Base-by-base conservation (phyloP, 805 yeast genomes). In the Starmera pachycereana region DNA sequence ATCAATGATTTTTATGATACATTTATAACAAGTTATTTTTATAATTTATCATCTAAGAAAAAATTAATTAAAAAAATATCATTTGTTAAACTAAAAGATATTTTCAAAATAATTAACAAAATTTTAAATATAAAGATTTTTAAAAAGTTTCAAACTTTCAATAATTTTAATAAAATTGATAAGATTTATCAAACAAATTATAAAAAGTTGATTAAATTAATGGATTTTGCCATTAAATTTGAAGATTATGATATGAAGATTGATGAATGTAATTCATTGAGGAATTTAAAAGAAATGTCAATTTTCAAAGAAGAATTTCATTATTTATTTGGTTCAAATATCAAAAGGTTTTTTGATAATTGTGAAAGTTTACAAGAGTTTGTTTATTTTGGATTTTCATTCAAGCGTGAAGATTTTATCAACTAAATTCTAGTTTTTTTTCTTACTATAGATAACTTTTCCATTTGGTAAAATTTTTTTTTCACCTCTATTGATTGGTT, bases 391-490 rank as follows among this genome's bases (percentile, higher is more conserved):
- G 37, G 39, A 4, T 40, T 27, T 18, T 33, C 42, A 12, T 40
- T 40, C 14, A 12, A 16, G 9, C 29, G 32, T 35, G 35, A 33
- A 13, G 35, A n/a, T 31, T 9, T n/a, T 31, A 13, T 33, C 18
- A 6, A 33, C 9, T 16, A 16, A 22, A 18, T 8, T 12, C 13
- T 4, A 12, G 12, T 14, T 28, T 22, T 41, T 47, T 40, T 52
- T 53, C 40, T 48, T 50, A 30, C 57, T 44, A 39, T 61, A 59
- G 4, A 74, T 65, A 10, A 74, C 73, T 52, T 77, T 77, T 1
- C 85, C 85, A 50, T 78, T 78, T 9, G 81, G 81, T 43, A 78
- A 61, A 37, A 66, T 74, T 35, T 63, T 56, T 46, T 66, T 72
- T 41, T 68, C 68, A 9, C 73, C 75, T 38, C 55, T 58, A 19